phyloP scores from a whole-genome alignment of 768 basidiomycete species.

The Amanita rimosa region DNA sequence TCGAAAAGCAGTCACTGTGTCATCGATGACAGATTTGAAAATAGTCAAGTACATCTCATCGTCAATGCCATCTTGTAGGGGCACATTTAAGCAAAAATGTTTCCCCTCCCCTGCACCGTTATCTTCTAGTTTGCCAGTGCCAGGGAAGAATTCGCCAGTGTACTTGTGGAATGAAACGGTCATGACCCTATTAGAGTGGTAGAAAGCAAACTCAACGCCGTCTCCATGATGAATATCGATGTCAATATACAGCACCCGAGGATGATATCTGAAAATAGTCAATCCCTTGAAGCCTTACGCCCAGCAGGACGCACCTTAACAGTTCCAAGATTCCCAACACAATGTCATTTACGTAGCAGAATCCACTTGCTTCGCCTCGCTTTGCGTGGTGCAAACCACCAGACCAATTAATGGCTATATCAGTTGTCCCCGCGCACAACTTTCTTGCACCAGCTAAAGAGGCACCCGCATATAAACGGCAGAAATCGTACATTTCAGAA shows the following conservation, averaged over 20 bases:
- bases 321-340: constrained; percentile 91
- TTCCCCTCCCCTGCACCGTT: constrained; percentile 83
- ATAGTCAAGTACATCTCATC: constrained; percentile 94
- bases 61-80: constrained; percentile 91
- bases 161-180: constrained; percentile 99
- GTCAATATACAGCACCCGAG: constrained; percentile 94
- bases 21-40: constrained; percentile 95
- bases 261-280: constrained; percentile 54
- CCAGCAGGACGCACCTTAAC: constrained; percentile 43
- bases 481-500: constrained; percentile 89
- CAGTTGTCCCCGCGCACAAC: constrained; percentile 73
- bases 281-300: neutral
- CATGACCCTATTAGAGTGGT: constrained; percentile 96
- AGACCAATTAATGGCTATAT: constrained; percentile 99
- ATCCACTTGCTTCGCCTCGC: constrained; percentile 94
- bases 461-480: constrained; percentile 86
- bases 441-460: constrained; percentile 88
- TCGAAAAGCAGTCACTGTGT: constrained; percentile 80
- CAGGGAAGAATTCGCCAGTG: constrained; percentile 96
- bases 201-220: constrained; percentile 96
- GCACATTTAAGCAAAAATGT: constrained; percentile 92
- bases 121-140: constrained; percentile 93
- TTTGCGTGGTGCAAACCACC: constrained; percentile 98
- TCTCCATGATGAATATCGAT: constrained; percentile 99
- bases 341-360: constrained; percentile 97